Evolutionary conservation across 2,329 filamentous ascomycete genomes (phyloP).

Genomic region (Bipolaris cookei): DNA sequence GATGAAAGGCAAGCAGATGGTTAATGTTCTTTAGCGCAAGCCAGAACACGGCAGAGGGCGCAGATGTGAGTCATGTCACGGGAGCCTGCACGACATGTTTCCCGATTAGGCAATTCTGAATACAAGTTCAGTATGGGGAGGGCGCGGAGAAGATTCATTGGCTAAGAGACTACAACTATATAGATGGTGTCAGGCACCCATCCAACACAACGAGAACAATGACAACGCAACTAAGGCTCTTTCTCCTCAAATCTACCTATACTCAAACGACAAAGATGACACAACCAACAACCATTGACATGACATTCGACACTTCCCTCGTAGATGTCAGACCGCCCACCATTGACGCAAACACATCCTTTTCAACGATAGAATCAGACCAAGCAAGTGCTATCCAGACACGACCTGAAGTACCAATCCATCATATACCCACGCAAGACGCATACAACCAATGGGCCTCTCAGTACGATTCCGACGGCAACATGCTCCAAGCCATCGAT

Average conservation of each 20-base stretch:
- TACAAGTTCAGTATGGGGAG: conserved; percentile 24
- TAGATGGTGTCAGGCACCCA: conserved; percentile 22
- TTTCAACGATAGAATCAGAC: conserved; percentile 47
- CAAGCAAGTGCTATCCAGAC: conserved; percentile 30
- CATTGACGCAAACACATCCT: conserved; percentile 32
- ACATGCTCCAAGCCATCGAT: conserved; percentile 70
- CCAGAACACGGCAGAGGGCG: conserved; percentile 13
- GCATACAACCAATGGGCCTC: conserved; percentile 60
- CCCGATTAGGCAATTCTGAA: conserved; percentile 28
- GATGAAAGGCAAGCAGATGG: background rate
- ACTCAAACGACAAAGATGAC: conserved; percentile 35
- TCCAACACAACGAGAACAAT: background rate
- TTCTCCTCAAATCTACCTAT: background rate
- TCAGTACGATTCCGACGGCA: conserved; percentile 70
- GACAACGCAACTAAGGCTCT: no score
- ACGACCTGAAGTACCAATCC: conserved; percentile 26
- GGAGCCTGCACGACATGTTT: conserved; percentile 36
- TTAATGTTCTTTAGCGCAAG: conserved; percentile 13
- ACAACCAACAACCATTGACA: conserved; percentile 43
- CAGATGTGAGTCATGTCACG: conserved; percentile 41
- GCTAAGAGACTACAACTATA: conserved; percentile 24
- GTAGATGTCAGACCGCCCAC: conserved; percentile 37
- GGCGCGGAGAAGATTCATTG: conserved; percentile 23
- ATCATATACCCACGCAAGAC: conserved; percentile 50
- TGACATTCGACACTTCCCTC: conserved; percentile 50